Conservation (phyloP, 2,329 filamentous ascomycete genomes). For the Arthrobotrys musiformis region DNA sequence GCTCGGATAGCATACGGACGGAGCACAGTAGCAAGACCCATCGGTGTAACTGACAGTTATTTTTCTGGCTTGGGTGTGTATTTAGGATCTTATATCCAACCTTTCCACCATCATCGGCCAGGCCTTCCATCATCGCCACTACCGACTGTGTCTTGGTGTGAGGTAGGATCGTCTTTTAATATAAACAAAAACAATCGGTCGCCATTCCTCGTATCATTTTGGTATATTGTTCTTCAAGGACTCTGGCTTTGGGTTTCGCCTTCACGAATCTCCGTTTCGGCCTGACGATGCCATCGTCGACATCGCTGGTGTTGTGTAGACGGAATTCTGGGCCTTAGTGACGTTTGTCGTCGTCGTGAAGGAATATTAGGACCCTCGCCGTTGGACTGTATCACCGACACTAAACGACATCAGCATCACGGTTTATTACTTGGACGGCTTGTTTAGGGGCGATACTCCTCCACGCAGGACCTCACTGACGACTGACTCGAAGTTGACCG, state of each 20-base stretch:
- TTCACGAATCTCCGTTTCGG: background rate
- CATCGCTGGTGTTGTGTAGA: slow-evolving; percentile 21
- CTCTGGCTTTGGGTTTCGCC: background rate
- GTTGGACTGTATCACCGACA: background rate
- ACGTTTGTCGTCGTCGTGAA: slow-evolving; percentile 33
- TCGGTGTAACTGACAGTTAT: slow-evolving; percentile 22
- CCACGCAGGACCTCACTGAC: background rate
- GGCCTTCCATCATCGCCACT: slow-evolving; percentile 12
- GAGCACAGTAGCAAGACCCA: background rate
- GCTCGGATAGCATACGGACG: slow-evolving; percentile 1
- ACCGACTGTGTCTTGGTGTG: background rate
- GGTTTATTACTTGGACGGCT: background rate
- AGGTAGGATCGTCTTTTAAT: background rate
- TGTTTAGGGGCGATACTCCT: background rate
- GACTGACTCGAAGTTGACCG: slow-evolving; percentile 14
- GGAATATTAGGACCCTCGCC: background rate
- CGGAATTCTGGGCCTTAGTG: slow-evolving; percentile 33
- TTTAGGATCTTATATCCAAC: background rate
- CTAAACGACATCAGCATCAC: background rate
- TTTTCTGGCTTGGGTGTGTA: slow-evolving; percentile 13
- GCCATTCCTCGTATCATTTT: background rate
- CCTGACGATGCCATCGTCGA: slow-evolving; percentile 48
- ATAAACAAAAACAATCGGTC: background rate
- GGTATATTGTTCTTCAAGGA: background rate
- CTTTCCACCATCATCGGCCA: background rate